phyloP scores from a whole-genome alignment of 2,329 filamentous ascomycete species.

The Cordyceps cateniannulata region DNA sequence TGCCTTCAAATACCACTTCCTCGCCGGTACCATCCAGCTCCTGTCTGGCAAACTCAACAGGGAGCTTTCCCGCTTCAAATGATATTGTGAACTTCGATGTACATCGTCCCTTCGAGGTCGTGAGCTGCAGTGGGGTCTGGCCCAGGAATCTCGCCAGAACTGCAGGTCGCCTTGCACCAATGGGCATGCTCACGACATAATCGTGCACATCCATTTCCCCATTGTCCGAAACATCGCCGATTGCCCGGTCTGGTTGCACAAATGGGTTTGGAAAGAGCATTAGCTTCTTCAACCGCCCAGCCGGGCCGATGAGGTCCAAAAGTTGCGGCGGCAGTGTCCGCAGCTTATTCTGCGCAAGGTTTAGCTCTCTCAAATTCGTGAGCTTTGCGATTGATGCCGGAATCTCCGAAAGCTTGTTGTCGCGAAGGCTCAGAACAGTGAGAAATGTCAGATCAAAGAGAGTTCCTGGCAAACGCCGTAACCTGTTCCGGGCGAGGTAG shows the following conservation, averaged over 20 bases:
- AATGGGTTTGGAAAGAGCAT: constrained; percentile 59
- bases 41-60: constrained; percentile 16
- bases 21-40: background rate
- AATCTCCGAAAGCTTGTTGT: constrained; percentile 55
- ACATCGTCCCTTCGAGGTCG: constrained; percentile 5
- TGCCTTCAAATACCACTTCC: constrained; percentile 10
- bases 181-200: constrained; percentile 8
- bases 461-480: constrained; percentile 50
- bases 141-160: constrained; percentile 11
- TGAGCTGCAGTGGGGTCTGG: constrained; percentile 8
- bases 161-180: background rate
- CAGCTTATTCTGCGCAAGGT: constrained; percentile 58
- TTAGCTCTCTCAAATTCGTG: constrained; percentile 53
- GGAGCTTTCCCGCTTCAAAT: constrained; percentile 5
- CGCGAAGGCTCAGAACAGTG: constrained; percentile 59
- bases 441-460: constrained; percentile 57
- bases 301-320: constrained; percentile 44
- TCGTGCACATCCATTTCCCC: constrained; percentile 12
- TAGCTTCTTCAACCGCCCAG: constrained; percentile 43
- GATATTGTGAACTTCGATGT: constrained; percentile 4
- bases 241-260: constrained; percentile 32
- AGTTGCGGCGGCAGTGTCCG: constrained; percentile 57
- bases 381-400: constrained; percentile 54
- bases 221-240: constrained; percentile 1
- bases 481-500: constrained; percentile 53